phyloP scores from a whole-genome alignment of 73 alveolate species.

The Blepharisma stoltei region DNA sequence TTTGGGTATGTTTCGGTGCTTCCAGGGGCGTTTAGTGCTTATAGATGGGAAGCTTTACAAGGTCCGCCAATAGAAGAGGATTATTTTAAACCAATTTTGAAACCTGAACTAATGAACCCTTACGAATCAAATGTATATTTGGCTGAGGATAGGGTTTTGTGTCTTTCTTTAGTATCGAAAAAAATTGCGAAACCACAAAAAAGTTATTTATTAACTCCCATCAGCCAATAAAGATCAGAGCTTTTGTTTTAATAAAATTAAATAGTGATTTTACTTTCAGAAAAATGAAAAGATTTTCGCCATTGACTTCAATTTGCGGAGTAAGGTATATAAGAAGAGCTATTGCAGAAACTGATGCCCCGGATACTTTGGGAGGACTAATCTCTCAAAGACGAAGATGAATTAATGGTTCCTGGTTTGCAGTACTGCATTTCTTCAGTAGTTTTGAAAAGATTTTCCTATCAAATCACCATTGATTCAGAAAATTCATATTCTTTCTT shows the following conservation, averaged over 20 bases:
- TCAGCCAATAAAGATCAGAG: too few species aligned
- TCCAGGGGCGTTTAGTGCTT: slow-evolving; percentile 50
- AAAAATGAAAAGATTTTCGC: too few species aligned
- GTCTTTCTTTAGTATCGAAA: slow-evolving; percentile 42
- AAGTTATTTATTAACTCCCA: too few species aligned
- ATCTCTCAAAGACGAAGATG: slow-evolving; percentile 28
- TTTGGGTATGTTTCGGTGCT: slow-evolving; percentile 38
- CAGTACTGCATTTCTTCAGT: neutral
- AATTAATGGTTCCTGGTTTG: slow-evolving; percentile 31
- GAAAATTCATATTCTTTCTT: neutral
- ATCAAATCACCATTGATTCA: neutral
- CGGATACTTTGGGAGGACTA: slow-evolving; percentile 2
- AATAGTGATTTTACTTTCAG: too few species aligned
- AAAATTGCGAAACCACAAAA: neutral
- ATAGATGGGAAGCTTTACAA: slow-evolving; percentile 32
- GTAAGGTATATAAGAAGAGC: slow-evolving; percentile 40
- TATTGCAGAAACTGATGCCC: slow-evolving; percentile 47
- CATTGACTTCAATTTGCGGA: too few species aligned
- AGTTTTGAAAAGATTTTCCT: neutral
- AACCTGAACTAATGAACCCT: slow-evolving; percentile 3
- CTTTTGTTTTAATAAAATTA: too few species aligned
- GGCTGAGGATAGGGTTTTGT: slow-evolving; percentile 72
- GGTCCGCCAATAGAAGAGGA: neutral
- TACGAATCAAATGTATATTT: slow-evolving; percentile 50
- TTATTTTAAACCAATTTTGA: slow-evolving; percentile 16